Evolutionary conservation across 192 early-diverging fungal genomes (phyloP).

Genomic region (Coemansia sp.): DNA sequence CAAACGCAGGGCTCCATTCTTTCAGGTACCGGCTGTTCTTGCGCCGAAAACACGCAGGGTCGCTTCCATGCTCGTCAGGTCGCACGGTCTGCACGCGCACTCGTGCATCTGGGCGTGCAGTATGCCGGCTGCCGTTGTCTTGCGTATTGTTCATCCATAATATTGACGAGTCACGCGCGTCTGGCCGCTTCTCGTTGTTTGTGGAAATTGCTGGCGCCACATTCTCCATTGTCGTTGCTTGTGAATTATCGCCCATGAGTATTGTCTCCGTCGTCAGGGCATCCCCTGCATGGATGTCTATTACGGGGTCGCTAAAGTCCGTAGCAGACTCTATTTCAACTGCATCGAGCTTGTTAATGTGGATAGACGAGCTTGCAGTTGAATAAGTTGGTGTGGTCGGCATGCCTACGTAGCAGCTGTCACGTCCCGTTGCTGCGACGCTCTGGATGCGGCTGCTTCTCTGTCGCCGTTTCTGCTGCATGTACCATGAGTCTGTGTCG

Average conservation of each 20-base stretch:
- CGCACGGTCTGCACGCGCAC: neutral
- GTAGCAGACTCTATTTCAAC: neutral
- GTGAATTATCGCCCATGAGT: constrained; percentile 1
- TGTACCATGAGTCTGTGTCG: constrained; percentile 13
- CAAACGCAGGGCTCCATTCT: too few species aligned
- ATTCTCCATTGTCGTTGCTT: neutral
- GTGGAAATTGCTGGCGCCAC: neutral
- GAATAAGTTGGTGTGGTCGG: constrained; percentile 2
- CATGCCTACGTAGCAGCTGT: constrained; percentile 7
- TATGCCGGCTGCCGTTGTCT: neutral
- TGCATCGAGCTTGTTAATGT: neutral
- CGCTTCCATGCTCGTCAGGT: too few species aligned
- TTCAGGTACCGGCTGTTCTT: too few species aligned
- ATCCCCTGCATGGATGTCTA: neutral
- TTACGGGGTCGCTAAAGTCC: neutral
- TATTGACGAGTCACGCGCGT: constrained; percentile 34
- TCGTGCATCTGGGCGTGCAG: neutral
- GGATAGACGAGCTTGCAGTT: constrained; percentile 10
- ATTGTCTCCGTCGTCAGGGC: neutral
- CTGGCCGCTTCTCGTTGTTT: neutral
- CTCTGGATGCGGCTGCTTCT: constrained; percentile 27
- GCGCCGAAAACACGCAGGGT: too few species aligned
- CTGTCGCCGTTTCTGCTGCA: constrained; percentile 11
- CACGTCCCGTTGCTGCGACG: constrained; percentile 40
- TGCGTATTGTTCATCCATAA: constrained; percentile 36